phyloP scores from a whole-genome alignment of 306 rosid species.

The Quercus bicolor region DNA sequence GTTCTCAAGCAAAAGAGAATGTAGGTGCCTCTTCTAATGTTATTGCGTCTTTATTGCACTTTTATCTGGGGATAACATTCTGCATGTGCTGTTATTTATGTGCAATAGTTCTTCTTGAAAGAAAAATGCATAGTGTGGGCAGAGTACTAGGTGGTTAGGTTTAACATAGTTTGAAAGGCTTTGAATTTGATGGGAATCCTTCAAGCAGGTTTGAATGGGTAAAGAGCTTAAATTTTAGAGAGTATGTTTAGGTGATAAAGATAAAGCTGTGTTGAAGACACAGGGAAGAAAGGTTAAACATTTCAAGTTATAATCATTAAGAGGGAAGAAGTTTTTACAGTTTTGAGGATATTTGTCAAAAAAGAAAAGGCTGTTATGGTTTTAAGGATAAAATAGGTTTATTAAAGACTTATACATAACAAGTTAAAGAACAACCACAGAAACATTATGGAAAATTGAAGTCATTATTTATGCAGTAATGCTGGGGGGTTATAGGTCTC shows the following conservation, averaged over 20 bases:
- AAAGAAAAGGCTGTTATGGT: too few relatives aligned
- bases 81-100: background rate
- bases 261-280: background rate
- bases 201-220: background rate
- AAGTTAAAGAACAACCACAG: background rate
- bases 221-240: background rate
- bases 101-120: background rate
- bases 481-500: background rate
- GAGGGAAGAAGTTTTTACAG: background rate
- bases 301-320: background rate
- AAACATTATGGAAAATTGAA: background rate
- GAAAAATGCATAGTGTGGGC: background rate
- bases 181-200: background rate
- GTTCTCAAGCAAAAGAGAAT: slow-evolving; percentile 93
- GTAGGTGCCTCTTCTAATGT: slow-evolving; percentile 38
- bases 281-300: background rate
- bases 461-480: background rate
- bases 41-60: background rate
- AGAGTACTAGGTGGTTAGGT: background rate
- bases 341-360: too few relatives aligned
- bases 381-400: background rate
- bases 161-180: background rate
- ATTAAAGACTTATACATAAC: background rate
- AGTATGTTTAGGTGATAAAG: background rate
- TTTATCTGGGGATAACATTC: background rate